phyloP scores from a whole-genome alignment of 176 grass and related monocot species.

The Carex littledalei region DNA sequence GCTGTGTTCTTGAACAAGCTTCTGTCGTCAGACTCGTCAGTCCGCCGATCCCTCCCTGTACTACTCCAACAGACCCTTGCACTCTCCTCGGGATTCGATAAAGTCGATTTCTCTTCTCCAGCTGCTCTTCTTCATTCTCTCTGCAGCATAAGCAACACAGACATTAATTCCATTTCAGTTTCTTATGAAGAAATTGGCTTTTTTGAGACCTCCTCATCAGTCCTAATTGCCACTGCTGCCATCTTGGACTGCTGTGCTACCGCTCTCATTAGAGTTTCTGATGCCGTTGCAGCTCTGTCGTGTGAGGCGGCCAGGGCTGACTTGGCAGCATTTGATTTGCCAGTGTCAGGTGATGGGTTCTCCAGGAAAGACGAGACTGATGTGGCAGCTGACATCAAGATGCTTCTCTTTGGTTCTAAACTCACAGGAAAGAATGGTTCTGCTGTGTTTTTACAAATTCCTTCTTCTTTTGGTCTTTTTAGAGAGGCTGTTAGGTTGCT shows the following conservation, averaged over 20 bases:
- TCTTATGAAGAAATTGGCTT: conserved; percentile 50
- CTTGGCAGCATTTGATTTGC: conserved; percentile 50
- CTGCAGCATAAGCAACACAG: conserved; percentile 18
- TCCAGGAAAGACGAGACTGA: conserved; percentile 77
- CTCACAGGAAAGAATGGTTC: conserved; percentile 35
- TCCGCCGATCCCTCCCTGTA: conserved; percentile 33
- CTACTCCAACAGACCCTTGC: conserved; percentile 36
- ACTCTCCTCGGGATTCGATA: conserved; percentile 32
- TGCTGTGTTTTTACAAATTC: conserved; percentile 46
- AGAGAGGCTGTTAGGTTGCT: conserved; percentile 65
- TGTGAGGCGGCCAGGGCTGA: conserved; percentile 76
- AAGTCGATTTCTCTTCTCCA: conserved; percentile 37
- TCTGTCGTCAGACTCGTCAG: conserved; percentile 36
- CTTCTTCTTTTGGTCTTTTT: conserved; percentile 53
- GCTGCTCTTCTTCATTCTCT: conserved; percentile 32
- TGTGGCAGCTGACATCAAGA: conserved; percentile 68
- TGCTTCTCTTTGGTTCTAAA: conserved; percentile 79
- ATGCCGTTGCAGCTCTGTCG: conserved; percentile 76
- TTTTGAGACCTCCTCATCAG: conserved; percentile 48
- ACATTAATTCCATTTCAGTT: conserved; percentile 3
- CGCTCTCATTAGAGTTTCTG: conserved; percentile 52
- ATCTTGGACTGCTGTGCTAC: conserved; percentile 73
- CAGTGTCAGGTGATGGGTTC: conserved; percentile 65
- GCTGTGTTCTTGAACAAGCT: conserved; percentile 85
- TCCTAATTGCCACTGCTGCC: conserved; percentile 40